A percentile compares a stretch with the other conserved stretches of the same genome.
Evolutionary conservation across 2,329 filamentous ascomycete species (phyloP).

Genomic region (Claviceps humidiphila): DNA sequence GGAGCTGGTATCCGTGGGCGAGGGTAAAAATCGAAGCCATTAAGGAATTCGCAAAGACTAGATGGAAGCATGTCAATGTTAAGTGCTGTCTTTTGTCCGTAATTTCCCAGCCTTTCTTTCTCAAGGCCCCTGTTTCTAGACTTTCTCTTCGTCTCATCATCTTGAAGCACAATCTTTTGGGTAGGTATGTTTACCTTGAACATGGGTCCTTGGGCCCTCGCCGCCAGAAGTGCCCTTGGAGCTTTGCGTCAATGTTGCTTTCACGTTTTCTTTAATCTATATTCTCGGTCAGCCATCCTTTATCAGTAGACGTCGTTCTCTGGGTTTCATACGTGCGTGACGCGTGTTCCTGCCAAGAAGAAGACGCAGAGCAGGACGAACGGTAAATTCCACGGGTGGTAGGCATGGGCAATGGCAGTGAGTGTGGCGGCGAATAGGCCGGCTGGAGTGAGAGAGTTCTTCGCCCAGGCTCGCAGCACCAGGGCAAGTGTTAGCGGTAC

Average conservation of each 20-base stretch:
- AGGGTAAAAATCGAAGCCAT: conserved; percentile 55
- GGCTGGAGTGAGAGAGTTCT: conserved; percentile 63
- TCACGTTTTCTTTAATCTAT: conserved; percentile 76
- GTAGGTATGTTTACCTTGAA: conserved; percentile 46
- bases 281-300: background rate
- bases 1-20: conserved; percentile 47
- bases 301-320: background rate
- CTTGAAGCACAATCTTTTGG: background rate
- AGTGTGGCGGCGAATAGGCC: conserved; percentile 60
- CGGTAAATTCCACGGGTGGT: conserved; percentile 93
- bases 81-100: background rate
- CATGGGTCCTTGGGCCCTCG: conserved; percentile 69
- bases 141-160: background rate
- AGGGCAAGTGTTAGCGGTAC: conserved; percentile 46
- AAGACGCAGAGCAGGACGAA: conserved; percentile 73
- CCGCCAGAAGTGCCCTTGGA: conserved; percentile 61
- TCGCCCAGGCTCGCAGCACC: conserved; percentile 53
- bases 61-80: conserved; percentile 2
- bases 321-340: conserved; percentile 53
- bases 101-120: background rate
- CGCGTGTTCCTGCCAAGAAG: conserved; percentile 72
- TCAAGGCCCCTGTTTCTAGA: background rate
- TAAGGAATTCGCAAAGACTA: conserved; percentile 73
- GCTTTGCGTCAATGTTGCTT: conserved; percentile 67
- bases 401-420: conserved; percentile 67